These are phyloP conservation scores for Neurospora sp. DNA, from an alignment of 495 filamentous ascomycete genomes.

Conservation along the genomic window DNA sequence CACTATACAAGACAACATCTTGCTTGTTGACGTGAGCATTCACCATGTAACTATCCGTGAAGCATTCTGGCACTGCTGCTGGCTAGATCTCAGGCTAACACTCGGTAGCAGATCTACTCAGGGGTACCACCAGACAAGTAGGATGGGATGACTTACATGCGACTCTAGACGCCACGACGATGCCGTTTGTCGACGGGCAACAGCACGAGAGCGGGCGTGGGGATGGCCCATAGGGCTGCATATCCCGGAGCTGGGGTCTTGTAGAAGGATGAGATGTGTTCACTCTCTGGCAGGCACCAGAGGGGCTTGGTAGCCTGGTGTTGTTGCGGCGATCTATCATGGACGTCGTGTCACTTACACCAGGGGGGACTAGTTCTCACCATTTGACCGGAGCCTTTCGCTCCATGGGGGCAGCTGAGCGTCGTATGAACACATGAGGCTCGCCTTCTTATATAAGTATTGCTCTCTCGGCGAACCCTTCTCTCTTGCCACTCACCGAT, in stretches of 20 bases:
- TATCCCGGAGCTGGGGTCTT: background rate
- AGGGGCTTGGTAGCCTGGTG: background rate
- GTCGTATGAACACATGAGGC: background rate
- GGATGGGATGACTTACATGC: background rate
- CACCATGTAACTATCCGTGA: background rate
- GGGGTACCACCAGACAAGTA: background rate
- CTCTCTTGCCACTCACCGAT: background rate
- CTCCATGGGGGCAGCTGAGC: background rate
- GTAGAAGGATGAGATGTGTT: background rate
- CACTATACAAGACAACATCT: background rate
- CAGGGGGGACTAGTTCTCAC: background rate
- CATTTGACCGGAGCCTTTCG: background rate
- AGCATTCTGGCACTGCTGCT: background rate
- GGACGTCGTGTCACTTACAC: background rate
- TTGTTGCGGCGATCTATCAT: background rate
- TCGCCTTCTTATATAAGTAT: background rate
- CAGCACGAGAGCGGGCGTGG: background rate
- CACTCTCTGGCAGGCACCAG: background rate
- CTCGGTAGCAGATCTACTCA: background rate
- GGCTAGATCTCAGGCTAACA: background rate
- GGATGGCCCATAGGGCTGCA: background rate
- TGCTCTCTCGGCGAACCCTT: background rate
- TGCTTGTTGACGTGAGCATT: background rate
- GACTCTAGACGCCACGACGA: background rate
- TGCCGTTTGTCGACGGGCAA: background rate